Evolutionary conservation across 352 stramenopile genomes (phyloP).

Genomic region (Globisporangium carolinianum): DNA sequence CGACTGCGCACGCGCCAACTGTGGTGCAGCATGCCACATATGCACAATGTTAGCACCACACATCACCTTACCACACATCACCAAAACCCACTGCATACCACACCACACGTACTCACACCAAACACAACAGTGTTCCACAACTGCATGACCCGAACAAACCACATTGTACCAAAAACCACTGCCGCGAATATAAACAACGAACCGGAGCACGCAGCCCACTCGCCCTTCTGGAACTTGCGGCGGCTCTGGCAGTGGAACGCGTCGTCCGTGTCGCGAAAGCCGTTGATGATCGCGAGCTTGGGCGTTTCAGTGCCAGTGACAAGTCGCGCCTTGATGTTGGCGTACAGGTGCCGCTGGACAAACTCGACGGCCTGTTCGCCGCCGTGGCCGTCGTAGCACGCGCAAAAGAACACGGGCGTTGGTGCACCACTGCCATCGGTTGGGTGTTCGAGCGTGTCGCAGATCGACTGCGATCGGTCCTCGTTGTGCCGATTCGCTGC

Average conservation of each 20-base stretch:
- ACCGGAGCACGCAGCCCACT: conserved; percentile 48
- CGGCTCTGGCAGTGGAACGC: conserved; percentile 51
- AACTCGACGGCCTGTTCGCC: conserved; percentile 58
- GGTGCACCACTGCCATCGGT: conserved; percentile 8
- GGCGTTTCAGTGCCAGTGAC: conserved; percentile 19
- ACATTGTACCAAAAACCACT: too few species aligned
- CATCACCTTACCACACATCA: too few species aligned
- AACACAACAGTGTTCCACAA: too few species aligned
- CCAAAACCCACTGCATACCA: not conserved
- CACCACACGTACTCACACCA: not conserved
- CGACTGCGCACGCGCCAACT: conserved; percentile 54
- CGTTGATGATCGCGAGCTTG: conserved; percentile 40
- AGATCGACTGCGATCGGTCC: conserved; percentile 50
- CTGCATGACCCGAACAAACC: too few species aligned
- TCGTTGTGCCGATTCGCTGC: conserved; percentile 59
- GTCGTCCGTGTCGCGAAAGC: conserved; percentile 53
- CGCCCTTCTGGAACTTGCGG: conserved; percentile 39
- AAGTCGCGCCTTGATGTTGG: conserved; percentile 42
- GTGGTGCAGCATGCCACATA: too few species aligned
- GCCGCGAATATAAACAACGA: not conserved
- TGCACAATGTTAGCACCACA: too few species aligned
- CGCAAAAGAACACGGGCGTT: conserved; percentile 52
- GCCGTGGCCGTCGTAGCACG: conserved; percentile 65
- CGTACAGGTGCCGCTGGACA: conserved; percentile 57
- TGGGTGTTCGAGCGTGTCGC: conserved; percentile 24